Conservation (phyloP, 2,329 filamentous ascomycete genomes). For the Rosellinia necatrix region DNA sequence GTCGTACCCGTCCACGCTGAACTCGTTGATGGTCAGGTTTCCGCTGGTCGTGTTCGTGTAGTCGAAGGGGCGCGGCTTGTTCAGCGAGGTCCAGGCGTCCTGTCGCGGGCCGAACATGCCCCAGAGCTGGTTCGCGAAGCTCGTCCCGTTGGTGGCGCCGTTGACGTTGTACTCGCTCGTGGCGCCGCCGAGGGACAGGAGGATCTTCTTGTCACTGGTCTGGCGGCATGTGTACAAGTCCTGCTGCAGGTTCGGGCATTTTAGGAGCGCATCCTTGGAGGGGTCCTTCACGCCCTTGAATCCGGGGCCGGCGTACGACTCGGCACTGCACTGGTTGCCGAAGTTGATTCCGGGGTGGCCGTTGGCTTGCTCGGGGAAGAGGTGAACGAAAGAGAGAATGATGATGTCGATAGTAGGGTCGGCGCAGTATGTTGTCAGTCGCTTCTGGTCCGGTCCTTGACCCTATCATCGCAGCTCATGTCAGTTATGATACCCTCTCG, state of each 20-base stretch:
- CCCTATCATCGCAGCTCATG: conserved; percentile 39
- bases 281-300: conserved; percentile 41
- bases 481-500: not conserved
- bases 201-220: conserved; percentile 45
- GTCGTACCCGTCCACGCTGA: conserved; percentile 41
- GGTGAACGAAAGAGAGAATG: conserved; percentile 48
- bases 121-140: conserved; percentile 46
- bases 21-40: conserved; percentile 20
- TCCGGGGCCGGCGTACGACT: conserved; percentile 40
- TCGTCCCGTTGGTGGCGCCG: conserved; percentile 43
- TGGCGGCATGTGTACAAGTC: conserved; percentile 48
- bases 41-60: conserved; percentile 25
- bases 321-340: conserved; percentile 47
- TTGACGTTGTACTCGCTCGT: conserved; percentile 43
- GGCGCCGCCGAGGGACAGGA: conserved; percentile 49
- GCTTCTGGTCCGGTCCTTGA: conserved; percentile 45
- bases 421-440: conserved; percentile 46
- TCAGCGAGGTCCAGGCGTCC: conserved; percentile 37
- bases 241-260: conserved; percentile 43
- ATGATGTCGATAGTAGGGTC: conserved; percentile 48
- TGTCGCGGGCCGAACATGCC: conserved; percentile 47
- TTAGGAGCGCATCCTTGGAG: conserved; percentile 40
- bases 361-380: conserved; percentile 49
- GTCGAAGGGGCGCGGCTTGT: conserved; percentile 39
- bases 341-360: conserved; percentile 48